Evolutionary conservation across 1,284 basidiomycete genomes (phyloP), one percentile per base, ranked within the genome.

Genomic region (Amylostereum chailletii): DNA sequence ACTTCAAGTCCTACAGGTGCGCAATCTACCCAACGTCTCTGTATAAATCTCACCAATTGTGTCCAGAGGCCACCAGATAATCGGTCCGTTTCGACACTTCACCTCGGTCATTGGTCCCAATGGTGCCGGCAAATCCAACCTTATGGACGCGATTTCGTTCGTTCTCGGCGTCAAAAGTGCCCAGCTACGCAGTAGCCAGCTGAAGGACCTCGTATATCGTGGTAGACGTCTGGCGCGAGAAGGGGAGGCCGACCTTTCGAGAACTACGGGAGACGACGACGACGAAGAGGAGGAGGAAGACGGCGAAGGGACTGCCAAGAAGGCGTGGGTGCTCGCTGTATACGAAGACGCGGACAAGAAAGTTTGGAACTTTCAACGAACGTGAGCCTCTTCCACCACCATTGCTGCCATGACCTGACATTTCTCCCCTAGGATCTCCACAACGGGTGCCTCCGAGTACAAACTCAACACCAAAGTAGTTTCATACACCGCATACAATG

Each of bases 91-190:
- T 71, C 81, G 78, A 63, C 83, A 87, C 59, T 99, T 99, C 68
- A 95, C 93, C 0, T 94, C 92, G 11, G 81, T 98, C 57, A 98
- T 97, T 59, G 96, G 96, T 29, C 95, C 96, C 42, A 99, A 99
- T 85, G 96, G 96, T 51, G 94, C 94, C 3, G 96, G 96, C 56
- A 99, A 99, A 66, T 95, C 92, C 34, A 99, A 99, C 65, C 81
- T 99, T 55, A 99, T 99, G 96, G 96, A 99, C 65, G 96, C 96
- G 50, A 97, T 99, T 58, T 99, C 96, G 2, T 99, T 99, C 64
- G 96, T 99, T 4, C 83, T 99, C 6, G 95, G 96, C 33, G 89
- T 99, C 44, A 93, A 94, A 71, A 93, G 90, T 50, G 87, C 86
- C 1, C 93, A 98, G 59, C 77, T 99, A 27, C 80, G 96, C 42